These are phyloP conservation scores for Taiozyma sp. DNA, from an alignment of 1,139 yeast genomes.

Conservation along the genomic window DNA sequence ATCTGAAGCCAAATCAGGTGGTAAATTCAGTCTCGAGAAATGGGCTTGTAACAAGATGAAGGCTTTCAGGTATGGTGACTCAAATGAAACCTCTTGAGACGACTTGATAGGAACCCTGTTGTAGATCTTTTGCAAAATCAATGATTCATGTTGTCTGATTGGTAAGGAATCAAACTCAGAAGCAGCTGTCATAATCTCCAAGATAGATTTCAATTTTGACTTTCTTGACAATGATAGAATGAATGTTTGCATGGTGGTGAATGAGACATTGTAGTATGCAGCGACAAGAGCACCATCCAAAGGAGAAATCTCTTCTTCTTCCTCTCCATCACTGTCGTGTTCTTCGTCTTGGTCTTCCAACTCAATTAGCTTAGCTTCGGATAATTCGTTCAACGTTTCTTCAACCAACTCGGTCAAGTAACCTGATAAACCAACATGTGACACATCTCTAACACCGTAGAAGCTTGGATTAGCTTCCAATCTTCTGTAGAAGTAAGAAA, in stretches of 20 bases:
- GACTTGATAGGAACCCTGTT: conserved; percentile 57
- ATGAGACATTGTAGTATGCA: conserved; percentile 62
- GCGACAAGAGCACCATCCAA: conserved; percentile 71
- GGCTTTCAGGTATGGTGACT: conserved; percentile 61
- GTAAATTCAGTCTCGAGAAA: conserved; percentile 56
- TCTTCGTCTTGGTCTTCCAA: conserved; percentile 32
- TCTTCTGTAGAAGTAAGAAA: conserved; percentile 76
- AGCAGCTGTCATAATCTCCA: conserved; percentile 64
- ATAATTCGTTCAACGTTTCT: conserved; percentile 58
- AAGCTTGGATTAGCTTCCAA: conserved; percentile 80
- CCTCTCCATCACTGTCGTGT: conserved; percentile 29
- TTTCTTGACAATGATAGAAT: conserved; percentile 44
- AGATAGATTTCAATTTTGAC: conserved; percentile 53
- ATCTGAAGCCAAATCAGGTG: conserved; percentile 57
- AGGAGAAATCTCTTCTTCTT: conserved; percentile 43
- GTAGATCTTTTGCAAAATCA: conserved; percentile 44
- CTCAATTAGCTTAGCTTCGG: conserved; percentile 58
- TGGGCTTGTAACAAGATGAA: conserved; percentile 79
- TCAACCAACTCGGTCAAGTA: conserved; percentile 83
- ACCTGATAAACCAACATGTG: conserved; percentile 69
- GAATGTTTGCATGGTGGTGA: conserved; percentile 57
- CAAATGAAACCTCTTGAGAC: conserved; percentile 32
- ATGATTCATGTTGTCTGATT: conserved; percentile 54
- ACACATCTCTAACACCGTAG: conserved; percentile 66
- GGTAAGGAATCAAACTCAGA: conserved; percentile 64